phyloP scores from a whole-genome alignment of 179 eudicot genomes.

The Monotropa hypopitys region DNA sequence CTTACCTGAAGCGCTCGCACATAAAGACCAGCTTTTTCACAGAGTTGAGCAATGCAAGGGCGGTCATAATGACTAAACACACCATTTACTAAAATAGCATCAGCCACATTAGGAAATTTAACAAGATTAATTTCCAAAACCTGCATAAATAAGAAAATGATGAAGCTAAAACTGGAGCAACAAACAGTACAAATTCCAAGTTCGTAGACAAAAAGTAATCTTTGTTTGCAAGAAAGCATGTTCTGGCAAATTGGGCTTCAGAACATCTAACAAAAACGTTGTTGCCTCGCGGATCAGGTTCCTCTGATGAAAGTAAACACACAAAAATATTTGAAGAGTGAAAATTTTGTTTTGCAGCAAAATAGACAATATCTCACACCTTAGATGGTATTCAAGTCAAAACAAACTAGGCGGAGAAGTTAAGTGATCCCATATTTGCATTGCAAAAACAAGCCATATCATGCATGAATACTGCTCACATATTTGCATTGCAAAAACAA shows the following conservation, averaged over 20 bases:
- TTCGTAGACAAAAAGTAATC: constrained; percentile 20
- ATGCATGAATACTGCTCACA: constrained; percentile 62
- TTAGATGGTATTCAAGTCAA: background rate
- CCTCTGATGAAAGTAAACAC: constrained; percentile 35
- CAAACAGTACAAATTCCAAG: background rate
- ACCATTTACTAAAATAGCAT: constrained; percentile 89
- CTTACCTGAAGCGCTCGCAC: constrained; percentile 76
- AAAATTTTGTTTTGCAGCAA: background rate
- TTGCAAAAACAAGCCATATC: too few relatives aligned
- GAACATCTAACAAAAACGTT: constrained; percentile 79
- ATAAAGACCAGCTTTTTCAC: constrained; percentile 91
- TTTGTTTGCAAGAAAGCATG: constrained; percentile 85
- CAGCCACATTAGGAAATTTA: constrained; percentile 96
- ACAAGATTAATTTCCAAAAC: constrained; percentile 94
- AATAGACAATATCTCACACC: background rate
- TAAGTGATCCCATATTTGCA: too few relatives aligned
- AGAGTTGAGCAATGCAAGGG: constrained; percentile 81
- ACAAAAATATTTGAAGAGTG: background rate
- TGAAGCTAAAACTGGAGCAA: background rate
- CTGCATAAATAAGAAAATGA: constrained; percentile 22
- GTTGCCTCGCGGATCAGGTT: constrained; percentile 99
- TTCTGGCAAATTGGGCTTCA: constrained; percentile 88
- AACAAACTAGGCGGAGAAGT: too few relatives aligned
- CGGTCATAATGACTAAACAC: constrained; percentile 92
- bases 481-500: constrained; percentile 45